Conservation (phyloP, 2,329 filamentous ascomycete genomes). For the Pestalotiopsis sp. region DNA sequence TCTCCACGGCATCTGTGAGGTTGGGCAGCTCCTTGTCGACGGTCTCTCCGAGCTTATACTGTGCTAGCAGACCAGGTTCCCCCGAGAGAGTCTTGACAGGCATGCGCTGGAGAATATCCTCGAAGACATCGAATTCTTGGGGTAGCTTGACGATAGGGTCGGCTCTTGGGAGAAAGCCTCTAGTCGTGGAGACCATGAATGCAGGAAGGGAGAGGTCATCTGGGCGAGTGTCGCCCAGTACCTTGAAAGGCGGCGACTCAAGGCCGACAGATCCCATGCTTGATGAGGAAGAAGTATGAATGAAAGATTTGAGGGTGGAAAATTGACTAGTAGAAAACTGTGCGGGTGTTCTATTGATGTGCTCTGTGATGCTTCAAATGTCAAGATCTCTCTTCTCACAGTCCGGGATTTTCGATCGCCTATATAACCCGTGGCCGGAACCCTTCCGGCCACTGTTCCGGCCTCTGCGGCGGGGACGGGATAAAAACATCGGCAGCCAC, state of each 20-base stretch:
- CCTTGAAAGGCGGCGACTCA: slow-evolving; percentile 47
- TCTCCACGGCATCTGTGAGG: slow-evolving; percentile 72
- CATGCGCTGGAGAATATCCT: slow-evolving; percentile 46
- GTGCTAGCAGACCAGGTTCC: slow-evolving; percentile 75
- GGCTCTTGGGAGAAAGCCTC: slow-evolving; percentile 74
- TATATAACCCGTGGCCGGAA: slow-evolving; percentile 38
- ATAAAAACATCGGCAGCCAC: not conserved
- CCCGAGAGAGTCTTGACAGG: slow-evolving; percentile 78
- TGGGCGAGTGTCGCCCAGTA: slow-evolving; percentile 65
- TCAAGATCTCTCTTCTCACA: not conserved
- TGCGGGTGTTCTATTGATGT: slow-evolving; percentile 1
- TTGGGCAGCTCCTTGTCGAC: slow-evolving; percentile 77
- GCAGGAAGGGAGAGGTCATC: slow-evolving; percentile 67
- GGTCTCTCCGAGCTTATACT: slow-evolving; percentile 72
- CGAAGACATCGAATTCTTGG: slow-evolving; percentile 71
- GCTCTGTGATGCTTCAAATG: not conserved
- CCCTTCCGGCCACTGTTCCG: slow-evolving; percentile 29
- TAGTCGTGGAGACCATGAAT: slow-evolving; percentile 78
- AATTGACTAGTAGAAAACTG: not conserved
- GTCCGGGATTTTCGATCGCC: not conserved
- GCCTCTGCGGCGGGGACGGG: slow-evolving; percentile 14
- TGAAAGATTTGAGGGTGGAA: not conserved
- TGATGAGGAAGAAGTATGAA: not conserved
- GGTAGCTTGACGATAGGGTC: slow-evolving; percentile 68
- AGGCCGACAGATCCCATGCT: not conserved